Evolutionary conservation across 1,284 basidiomycete genomes (phyloP), one percentile per base, ranked within the genome.

Genomic region (Apiotrichum mycotoxinovorans): DNA sequence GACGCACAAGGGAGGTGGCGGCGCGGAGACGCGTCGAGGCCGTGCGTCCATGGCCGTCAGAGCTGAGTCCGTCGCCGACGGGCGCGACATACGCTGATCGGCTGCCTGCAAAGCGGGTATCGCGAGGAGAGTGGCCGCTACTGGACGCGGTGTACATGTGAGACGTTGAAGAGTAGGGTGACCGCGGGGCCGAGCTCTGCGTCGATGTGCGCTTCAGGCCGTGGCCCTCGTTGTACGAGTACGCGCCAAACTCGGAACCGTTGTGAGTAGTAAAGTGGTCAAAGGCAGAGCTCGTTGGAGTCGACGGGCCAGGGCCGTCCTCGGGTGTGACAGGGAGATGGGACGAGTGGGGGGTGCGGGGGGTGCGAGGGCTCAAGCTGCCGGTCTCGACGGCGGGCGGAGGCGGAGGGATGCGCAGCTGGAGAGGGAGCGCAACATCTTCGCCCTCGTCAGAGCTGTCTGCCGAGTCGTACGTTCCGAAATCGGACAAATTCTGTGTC

Each of bases 1-100:
- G 63, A 58, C 62, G 54, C 5, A 41, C 26, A 27, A 62, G 51
- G 10, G 26, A 34, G 12, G 25, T 44, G 17, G 33, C 9, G 23
- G 18, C 44, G 20, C 49, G 43, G n/a, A 55, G 23, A 34, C 45
- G 53, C n/a, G 41, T 4, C 17, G 44, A 41, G 25, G 30, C 7
- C 30, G 30, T 15, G 40, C 49, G 41, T 1, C 45, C 4, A n/a
- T 48, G 50, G 23, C 33, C n/a, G 14, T 49, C 46, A 3, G 26
- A 5, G 33, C 23, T 44, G 10, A 52, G 40, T 2, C 57, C 53
- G 27, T 59, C 57, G 27, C 53, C 53, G 18, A 52, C 18, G 1
- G 57, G 38, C 12, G 50, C 57, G 38, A 42, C 52, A 18, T 45
- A 44, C 2, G 49, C 49, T 0, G 57, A 50, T 7, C 41, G 44